These are phyloP conservation scores for Colletotrichum navitas DNA, from an alignment of 2,329 filamentous ascomycete species.

Conservation along the genomic window DNA sequence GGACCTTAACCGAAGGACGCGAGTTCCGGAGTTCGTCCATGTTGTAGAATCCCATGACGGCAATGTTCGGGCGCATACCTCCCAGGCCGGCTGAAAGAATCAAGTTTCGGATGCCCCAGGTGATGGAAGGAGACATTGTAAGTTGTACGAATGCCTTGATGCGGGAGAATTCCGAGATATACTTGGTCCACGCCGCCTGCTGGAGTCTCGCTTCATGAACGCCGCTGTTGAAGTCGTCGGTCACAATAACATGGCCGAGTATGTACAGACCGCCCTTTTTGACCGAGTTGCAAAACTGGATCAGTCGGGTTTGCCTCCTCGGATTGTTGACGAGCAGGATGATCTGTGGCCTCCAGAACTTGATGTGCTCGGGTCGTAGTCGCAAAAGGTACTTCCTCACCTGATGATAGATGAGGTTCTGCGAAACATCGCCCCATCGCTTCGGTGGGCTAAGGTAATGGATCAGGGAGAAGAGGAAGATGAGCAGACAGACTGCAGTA, in stretches of 20 bases:
- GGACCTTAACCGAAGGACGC: slow-evolving; percentile 67
- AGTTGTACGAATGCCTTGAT: slow-evolving; percentile 94
- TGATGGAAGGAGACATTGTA: slow-evolving; percentile 83
- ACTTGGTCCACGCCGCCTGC: slow-evolving; percentile 86
- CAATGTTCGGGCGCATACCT: slow-evolving; percentile 91
- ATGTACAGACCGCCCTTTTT: slow-evolving; percentile 91
- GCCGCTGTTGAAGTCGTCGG: slow-evolving; percentile 81
- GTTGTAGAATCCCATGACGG: slow-evolving; percentile 84
- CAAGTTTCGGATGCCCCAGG: slow-evolving; percentile 87
- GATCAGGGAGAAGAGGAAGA: slow-evolving; percentile 85
- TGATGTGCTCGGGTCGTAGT: slow-evolving; percentile 89
- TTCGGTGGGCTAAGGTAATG: slow-evolving; percentile 90
- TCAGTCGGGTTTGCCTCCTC: slow-evolving; percentile 83
- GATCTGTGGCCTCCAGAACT: slow-evolving; percentile 93
- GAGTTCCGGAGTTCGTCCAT: slow-evolving; percentile 79
- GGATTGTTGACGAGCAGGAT: slow-evolving; percentile 87
- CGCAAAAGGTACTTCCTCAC: slow-evolving; percentile 88
- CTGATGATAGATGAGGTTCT: slow-evolving; percentile 87
- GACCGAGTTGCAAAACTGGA: slow-evolving; percentile 91
- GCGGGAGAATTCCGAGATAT: slow-evolving; percentile 83
- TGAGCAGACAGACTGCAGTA: slow-evolving; percentile 78
- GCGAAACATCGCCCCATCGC: slow-evolving; percentile 90
- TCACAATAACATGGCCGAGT: slow-evolving; percentile 88
- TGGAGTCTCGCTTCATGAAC: slow-evolving; percentile 86
- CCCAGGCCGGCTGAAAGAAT: slow-evolving; percentile 85